Percentiles rank a stretch among this genome's conserved stretches.
phyloP scores from a whole-genome alignment of 441 rosid genomes.

The Eruca vesicaria region DNA sequence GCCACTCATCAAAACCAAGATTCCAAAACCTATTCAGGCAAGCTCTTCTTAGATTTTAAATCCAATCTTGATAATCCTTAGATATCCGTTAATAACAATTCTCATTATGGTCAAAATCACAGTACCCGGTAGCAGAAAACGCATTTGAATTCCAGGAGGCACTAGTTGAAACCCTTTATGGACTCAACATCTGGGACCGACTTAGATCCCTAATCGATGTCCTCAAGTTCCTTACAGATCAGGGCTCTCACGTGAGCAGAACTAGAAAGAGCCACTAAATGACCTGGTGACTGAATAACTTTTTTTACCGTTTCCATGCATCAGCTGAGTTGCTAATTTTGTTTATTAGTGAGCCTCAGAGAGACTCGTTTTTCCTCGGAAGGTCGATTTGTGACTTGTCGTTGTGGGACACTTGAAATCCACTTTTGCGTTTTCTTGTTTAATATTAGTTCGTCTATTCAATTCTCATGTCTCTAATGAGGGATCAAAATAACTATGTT shows the following conservation, averaged over 20 bases:
- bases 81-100: conserved; percentile 6
- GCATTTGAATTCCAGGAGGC: conserved; percentile 87
- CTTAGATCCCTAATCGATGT: conserved; percentile 74
- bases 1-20: conserved; percentile 87
- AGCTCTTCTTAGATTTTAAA: not conserved
- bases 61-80: not conserved
- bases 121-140: conserved; percentile 89
- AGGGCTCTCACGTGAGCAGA: conserved; percentile 40
- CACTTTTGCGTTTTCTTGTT: conserved; percentile 6
- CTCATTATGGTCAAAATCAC: not conserved
- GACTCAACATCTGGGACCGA: conserved; percentile 86
- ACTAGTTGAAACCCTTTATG: conserved; percentile 78
- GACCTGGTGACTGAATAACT: not conserved
- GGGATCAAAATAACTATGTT: not conserved
- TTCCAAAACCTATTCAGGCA: conserved; percentile 95
- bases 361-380: conserved; percentile 5
- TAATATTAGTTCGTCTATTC: not conserved
- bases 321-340: conserved; percentile 28
- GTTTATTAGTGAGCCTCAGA: conserved; percentile 9
- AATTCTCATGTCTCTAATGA: not conserved
- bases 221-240: conserved; percentile 71
- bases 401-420: not conserved
- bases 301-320: not conserved
- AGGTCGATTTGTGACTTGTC: not conserved
- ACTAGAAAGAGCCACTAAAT: conserved; percentile 53